These are phyloP conservation scores for Acer campestre DNA, from an alignment of 345 rosid genomes.

Conservation along the genomic window DNA sequence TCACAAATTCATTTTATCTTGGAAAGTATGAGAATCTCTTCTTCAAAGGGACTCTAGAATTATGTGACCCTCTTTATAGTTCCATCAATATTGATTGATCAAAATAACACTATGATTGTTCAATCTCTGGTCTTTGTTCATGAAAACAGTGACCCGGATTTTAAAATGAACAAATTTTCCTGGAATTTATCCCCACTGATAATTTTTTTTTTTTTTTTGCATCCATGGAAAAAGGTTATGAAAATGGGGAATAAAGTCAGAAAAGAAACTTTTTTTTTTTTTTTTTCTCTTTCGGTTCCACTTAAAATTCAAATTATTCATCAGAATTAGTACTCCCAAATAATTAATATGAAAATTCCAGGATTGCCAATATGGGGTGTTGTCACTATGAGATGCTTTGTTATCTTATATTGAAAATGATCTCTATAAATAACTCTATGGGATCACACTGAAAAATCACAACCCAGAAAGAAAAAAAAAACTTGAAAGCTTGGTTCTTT, in stretches of 20 bases:
- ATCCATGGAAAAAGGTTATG: neutral
- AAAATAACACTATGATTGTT: too few species aligned
- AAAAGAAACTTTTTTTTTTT: neutral
- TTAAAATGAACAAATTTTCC: neutral
- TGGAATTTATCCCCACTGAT: neutral
- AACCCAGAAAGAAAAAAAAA: neutral
- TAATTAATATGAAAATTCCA: constrained; percentile 7
- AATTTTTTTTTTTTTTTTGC: too few species aligned
- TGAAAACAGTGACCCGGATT: neutral
- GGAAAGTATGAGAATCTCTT: neutral
- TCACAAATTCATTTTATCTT: neutral
- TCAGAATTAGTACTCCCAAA: neutral
- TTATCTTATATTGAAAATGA: neutral
- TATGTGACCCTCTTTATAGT: too few species aligned
- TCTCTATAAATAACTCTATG: constrained; percentile 18
- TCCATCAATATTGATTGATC: too few species aligned
- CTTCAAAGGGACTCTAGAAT: neutral
- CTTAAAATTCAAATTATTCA: neutral
- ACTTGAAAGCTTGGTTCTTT: too few species aligned
- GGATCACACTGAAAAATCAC: neutral
- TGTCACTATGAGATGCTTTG: constrained; percentile 10
- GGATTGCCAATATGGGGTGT: neutral
- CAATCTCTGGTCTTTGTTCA: too few species aligned
- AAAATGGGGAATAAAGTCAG: constrained; percentile 6
- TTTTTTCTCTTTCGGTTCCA: neutral